Evolutionary conservation across 768 basidiomycete genomes (phyloP), one percentile per base, ranked within the genome.

Genomic region (Panellus pusillus): DNA sequence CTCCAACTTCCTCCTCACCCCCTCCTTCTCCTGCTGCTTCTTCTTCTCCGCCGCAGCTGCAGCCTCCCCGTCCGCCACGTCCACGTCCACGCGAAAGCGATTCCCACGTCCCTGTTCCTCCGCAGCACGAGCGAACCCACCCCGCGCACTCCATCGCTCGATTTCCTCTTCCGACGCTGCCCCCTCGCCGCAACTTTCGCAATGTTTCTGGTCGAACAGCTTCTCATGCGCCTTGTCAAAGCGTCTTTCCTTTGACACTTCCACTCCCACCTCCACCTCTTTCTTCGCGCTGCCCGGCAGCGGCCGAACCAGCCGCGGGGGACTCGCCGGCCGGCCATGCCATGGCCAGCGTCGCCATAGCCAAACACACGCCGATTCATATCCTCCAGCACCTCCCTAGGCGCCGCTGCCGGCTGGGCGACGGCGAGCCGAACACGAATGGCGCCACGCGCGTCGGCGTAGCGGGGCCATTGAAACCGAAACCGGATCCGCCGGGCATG

Each of bases 401-500:
- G 32, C 46, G 86, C n/a, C n/a, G n/a, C 79, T n/a, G 72, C 69
- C 58, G 88, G 76, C 54, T 80, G 7, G 87, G 82, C 3, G 81
- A 76, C 0, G 89, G 86, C 0, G 90, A 91, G 20, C 90, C 90
- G 61, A 93, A 93, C 18, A 90, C 65, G 71, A 92, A 93, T 0
- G n/a, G 82, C 19, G 78, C 39, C 24, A 41, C 51, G 35, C 32
- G 50, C 4, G 46, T 36, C 6, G 57, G 48, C 6, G 62, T 48
- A 18, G 49, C 57, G 15, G 58, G 29, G 9, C n/a, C 31, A 29
- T 40, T 29, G 44, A 59, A 35, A n/a, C n/a, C n/a, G n/a, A n/a
- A n/a, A n/a, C 65, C 66, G 14, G 58, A 35, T 24, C 66, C 66
- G 8, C 73, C 74, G 17, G 77, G 75, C 63, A 74, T 74, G n/a